A percentile compares a stretch with the other conserved stretches of the same genome.
phyloP scores from a whole-genome alignment of 2,329 filamentous ascomycete species.

The Sarocladium kiliense region DNA sequence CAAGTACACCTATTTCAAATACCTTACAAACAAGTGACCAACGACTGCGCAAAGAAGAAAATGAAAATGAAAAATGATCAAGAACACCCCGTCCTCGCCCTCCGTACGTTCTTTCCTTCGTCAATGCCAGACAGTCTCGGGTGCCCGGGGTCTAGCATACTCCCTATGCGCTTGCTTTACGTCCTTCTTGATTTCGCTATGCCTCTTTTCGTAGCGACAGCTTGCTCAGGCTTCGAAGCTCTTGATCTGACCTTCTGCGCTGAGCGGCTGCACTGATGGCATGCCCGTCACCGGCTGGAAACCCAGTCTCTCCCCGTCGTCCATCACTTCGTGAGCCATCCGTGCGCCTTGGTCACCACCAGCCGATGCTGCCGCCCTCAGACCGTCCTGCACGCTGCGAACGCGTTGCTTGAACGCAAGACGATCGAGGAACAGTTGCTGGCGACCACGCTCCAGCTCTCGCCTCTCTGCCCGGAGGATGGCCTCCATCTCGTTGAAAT shows the following conservation, averaged over 20 bases:
- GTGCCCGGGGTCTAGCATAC: not conserved
- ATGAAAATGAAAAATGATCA: not conserved
- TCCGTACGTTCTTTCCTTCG: not conserved
- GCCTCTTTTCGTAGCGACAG: too few species aligned
- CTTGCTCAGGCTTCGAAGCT: slow-evolving; percentile 46
- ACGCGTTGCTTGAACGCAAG: slow-evolving; percentile 86
- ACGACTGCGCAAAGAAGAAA: not conserved
- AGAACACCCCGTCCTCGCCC: not conserved
- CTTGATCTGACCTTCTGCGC: slow-evolving; percentile 51
- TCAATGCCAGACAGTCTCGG: not conserved
- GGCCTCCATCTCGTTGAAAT: slow-evolving; percentile 94
- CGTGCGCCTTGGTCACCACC: slow-evolving; percentile 47
- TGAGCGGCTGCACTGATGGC: slow-evolving; percentile 47
- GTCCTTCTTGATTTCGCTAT: not conserved
- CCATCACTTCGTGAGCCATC: slow-evolving; percentile 39
- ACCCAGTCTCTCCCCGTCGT: slow-evolving; percentile 47
- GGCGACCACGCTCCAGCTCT: slow-evolving; percentile 84
- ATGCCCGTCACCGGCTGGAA: slow-evolving; percentile 43
- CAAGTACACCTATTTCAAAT: slow-evolving; percentile 3
- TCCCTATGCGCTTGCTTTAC: not conserved
- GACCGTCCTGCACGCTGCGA: slow-evolving; percentile 70
- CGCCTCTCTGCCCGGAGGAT: slow-evolving; percentile 87
- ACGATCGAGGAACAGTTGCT: slow-evolving; percentile 90
- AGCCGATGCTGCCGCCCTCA: slow-evolving; percentile 49
- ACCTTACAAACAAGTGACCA: slow-evolving; percentile 6